Base-by-base conservation (phyloP, 495 filamentous ascomycete genomes). In the Podospora comata region DNA sequence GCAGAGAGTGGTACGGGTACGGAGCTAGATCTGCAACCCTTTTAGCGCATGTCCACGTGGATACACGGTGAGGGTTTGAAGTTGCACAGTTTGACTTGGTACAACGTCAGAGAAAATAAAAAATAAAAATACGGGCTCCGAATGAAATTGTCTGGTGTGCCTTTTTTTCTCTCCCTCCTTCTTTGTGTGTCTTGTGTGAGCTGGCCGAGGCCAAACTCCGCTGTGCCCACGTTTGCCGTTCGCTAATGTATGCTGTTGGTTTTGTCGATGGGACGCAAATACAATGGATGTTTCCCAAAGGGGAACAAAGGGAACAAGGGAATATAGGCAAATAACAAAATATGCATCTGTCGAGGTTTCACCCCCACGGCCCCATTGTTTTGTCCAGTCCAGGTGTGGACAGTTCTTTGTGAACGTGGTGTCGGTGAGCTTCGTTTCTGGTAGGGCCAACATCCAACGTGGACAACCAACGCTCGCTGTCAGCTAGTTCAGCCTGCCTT, bases 11-110 rank as follows among this genome's bases (percentile, higher is more conserved):
- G 39, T 48, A 48, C 39, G 39, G 55, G 55, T 58, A 58, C 55
- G 55, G 55, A 58, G 55, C 55, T 15, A 58, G 55, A 58, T 58
- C 39, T 58, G 55, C 55, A 58, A 58, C 55, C 55, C 55, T 58
- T 48, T 48, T 58, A 58, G 55, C 55, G 55, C 55, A 58, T 20
- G 55, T 58, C 55, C 55, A 58, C 55, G 55, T 58, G 55, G 15
- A 58, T 58, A 19, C 55, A 58, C 55, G 15, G 55, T 26, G 39
- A 48, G 55, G 55, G n/a, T 26, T 58, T 18, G 7, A 15, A n/a
- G 55, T 58, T 58, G 55, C 13, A 58, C 55, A 58, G n/a, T 58
- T 19, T 58, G 39, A 48, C 39, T 48, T 4, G n/a, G 55, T 58
- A 58, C 55, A 19, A 58, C 55, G 55, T 58, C 55, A 58, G 23